A percentile compares a stretch with the other conserved stretches of the same genome.
Evolutionary conservation across 2,329 filamentous ascomycete genomes (phyloP).

Genomic region (Xylaria digitata): DNA sequence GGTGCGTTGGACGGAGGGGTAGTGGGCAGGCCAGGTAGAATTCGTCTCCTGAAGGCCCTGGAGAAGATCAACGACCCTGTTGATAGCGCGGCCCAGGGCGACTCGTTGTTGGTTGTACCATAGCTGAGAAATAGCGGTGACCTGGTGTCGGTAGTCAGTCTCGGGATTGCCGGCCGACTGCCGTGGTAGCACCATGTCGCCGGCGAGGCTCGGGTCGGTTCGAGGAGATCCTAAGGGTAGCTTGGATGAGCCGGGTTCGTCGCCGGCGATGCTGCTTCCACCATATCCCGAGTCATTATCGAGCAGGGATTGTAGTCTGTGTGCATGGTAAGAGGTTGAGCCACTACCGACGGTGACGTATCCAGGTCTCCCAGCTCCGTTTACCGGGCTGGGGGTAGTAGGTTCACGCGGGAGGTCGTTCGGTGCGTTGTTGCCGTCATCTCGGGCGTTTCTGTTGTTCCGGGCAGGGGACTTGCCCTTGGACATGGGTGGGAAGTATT

Average conservation of each 20-base stretch:
- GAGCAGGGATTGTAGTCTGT: slow-evolving; percentile 81
- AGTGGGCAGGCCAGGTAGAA: slow-evolving; percentile 90
- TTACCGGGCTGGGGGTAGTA: slow-evolving; percentile 40
- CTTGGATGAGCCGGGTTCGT: slow-evolving; percentile 59
- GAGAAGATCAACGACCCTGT: slow-evolving; percentile 84
- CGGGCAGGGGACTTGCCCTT: slow-evolving; percentile 59
- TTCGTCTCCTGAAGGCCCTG: slow-evolving; percentile 90
- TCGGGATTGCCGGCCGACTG: slow-evolving; percentile 60
- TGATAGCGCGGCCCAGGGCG: slow-evolving; percentile 87
- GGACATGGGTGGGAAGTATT: slow-evolving; percentile 57
- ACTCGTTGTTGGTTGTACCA: slow-evolving; percentile 94
- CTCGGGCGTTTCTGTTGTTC: slow-evolving; percentile 5
- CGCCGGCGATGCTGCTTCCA: slow-evolving; percentile 74
- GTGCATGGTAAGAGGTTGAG: slow-evolving; percentile 82
- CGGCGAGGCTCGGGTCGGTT: slow-evolving; percentile 59
- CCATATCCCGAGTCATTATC: slow-evolving; percentile 94
- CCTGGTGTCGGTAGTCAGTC: slow-evolving; percentile 74
- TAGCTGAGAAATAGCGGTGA: slow-evolving; percentile 89
- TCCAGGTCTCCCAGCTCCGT: slow-evolving; percentile 60
- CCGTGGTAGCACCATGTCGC: slow-evolving; percentile 59
- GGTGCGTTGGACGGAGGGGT: slow-evolving; percentile 82
- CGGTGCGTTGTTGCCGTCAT: slow-evolving; percentile 31
- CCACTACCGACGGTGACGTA: slow-evolving; percentile 93
- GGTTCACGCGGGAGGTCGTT: slow-evolving; percentile 33
- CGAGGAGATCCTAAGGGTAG: slow-evolving; percentile 50